These are phyloP conservation scores for Schwanniomyces polymorphus DNA, from an alignment of 805 yeast genomes.

Conservation along the genomic window DNA sequence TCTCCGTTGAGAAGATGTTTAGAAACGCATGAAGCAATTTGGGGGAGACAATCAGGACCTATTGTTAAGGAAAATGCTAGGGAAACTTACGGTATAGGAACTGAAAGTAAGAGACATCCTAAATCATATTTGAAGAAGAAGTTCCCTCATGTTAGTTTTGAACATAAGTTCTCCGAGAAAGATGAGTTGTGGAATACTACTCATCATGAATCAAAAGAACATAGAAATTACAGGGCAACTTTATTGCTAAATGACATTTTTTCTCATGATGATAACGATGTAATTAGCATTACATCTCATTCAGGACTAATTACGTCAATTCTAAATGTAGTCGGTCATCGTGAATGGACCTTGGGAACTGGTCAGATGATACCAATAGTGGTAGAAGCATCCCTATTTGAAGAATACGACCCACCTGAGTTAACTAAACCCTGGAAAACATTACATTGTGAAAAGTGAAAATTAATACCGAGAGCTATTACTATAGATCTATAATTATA, in stretches of 20 bases:
- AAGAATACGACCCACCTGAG: neutral
- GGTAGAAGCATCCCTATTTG: slow-evolving; percentile 5
- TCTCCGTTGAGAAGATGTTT: slow-evolving; percentile 32
- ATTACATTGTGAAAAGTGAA: neutral
- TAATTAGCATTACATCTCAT: slow-evolving; percentile 29
- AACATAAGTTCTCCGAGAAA: slow-evolving; percentile 20
- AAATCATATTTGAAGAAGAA: slow-evolving; percentile 15
- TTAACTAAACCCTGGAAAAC: slow-evolving; percentile 1
- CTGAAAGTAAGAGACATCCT: slow-evolving; percentile 27
- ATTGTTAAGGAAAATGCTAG: slow-evolving; percentile 26
- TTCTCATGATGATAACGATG: slow-evolving; percentile 13
- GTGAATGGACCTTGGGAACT: slow-evolving; percentile 20
- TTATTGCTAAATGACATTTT: slow-evolving; percentile 27
- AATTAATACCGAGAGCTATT: neutral
- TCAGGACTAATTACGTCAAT: slow-evolving; percentile 26
- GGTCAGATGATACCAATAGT: slow-evolving; percentile 31
- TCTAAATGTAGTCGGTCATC: slow-evolving; percentile 23
- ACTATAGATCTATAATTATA: neutral
- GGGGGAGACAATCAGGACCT: slow-evolving; percentile 14
- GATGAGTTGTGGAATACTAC: slow-evolving; percentile 24
- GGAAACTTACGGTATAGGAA: slow-evolving; percentile 34
- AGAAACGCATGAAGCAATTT: slow-evolving; percentile 26
- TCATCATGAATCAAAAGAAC: slow-evolving; percentile 24
- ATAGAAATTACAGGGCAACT: slow-evolving; percentile 24
- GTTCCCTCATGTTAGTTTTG: slow-evolving; percentile 23